A percentile compares a stretch with the other conserved stretches of the same genome.
Conservation (phyloP, 345 rosid species). For the Rhizophora mangle region DNA sequence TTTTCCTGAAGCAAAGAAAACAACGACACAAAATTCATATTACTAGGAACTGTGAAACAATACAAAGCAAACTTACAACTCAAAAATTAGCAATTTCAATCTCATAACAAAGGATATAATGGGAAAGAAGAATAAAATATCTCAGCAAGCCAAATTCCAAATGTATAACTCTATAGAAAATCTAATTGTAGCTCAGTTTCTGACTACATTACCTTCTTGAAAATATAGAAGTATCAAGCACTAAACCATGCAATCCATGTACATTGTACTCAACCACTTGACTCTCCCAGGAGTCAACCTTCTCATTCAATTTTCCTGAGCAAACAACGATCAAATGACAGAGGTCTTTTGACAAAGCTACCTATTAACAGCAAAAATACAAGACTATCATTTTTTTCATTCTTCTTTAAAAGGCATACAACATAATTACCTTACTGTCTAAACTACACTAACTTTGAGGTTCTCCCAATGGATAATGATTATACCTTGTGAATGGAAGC, state of each 20-base stretch:
- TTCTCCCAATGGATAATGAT: not conserved
- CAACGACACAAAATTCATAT: not conserved
- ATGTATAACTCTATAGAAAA: slow-evolving; percentile 8
- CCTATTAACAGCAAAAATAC: slow-evolving; percentile 42
- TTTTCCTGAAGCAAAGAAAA: slow-evolving; percentile 48
- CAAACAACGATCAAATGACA: slow-evolving; percentile 70
- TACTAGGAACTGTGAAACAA: not conserved
- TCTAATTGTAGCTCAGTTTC: slow-evolving; percentile 14
- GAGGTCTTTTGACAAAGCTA: slow-evolving; percentile 87
- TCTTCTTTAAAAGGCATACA: not conserved
- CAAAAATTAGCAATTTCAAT: not conserved
- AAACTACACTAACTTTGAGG: not conserved
- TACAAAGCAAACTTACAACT: not conserved
- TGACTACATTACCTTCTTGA: slow-evolving; percentile 54
- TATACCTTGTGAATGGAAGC: slow-evolving; percentile 67
- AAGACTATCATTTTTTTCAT: slow-evolving; percentile 11
- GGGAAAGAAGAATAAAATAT: not conserved
- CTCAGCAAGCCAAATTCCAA: not conserved
- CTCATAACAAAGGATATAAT: not conserved
- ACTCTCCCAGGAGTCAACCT: slow-evolving; percentile 33
- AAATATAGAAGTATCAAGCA: slow-evolving; percentile 82
- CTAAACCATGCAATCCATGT: slow-evolving; percentile 69
- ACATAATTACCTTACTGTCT: not conserved
- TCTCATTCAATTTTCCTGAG: slow-evolving; percentile 69
- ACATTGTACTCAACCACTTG: slow-evolving; percentile 29